phyloP scores from a whole-genome alignment of 306 rosid species.

The Arachis hypogaea region DNA sequence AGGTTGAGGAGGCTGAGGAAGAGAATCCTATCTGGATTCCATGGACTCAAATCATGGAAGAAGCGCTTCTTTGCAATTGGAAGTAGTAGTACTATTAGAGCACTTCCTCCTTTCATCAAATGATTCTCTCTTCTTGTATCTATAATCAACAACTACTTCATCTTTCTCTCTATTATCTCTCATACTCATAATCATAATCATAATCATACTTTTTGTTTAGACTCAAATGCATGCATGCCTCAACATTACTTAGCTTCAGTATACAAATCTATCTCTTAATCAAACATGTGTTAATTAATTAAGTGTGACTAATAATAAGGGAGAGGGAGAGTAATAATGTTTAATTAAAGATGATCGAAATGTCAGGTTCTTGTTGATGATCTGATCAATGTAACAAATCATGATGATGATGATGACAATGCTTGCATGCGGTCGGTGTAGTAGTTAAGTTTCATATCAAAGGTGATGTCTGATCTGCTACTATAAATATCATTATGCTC shows the following conservation, averaged over 20 bases:
- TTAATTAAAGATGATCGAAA: neutral
- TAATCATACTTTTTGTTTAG: constrained; percentile 6
- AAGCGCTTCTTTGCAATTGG: constrained; percentile 51
- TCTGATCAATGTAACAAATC: neutral
- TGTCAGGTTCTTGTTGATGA: no score
- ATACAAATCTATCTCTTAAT: no score
- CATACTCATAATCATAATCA: neutral
- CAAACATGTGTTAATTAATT: no score
- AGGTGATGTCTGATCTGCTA: constrained; percentile 4
- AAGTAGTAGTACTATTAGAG: constrained; percentile 33
- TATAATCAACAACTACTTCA: neutral
- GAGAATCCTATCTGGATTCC: constrained; percentile 51
- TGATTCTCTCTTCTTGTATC: neutral
- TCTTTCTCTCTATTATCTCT: constrained; percentile 5
- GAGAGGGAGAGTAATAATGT: neutral
- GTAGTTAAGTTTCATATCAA: constrained; percentile 2
- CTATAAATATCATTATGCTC: constrained; percentile 5
- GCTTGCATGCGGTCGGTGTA: neutral
- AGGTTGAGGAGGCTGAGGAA: constrained; percentile 71
- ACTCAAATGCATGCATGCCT: neutral
- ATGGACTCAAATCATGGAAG: constrained; percentile 59
- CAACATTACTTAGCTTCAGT: no score
- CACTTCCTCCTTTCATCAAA: constrained; percentile 53
- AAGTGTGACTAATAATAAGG: no score
- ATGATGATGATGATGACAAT: constrained; percentile 7